Evolutionary conservation across 2,329 filamentous ascomycete species (phyloP).

Genomic region (Aphanoascus verrucosus): DNA sequence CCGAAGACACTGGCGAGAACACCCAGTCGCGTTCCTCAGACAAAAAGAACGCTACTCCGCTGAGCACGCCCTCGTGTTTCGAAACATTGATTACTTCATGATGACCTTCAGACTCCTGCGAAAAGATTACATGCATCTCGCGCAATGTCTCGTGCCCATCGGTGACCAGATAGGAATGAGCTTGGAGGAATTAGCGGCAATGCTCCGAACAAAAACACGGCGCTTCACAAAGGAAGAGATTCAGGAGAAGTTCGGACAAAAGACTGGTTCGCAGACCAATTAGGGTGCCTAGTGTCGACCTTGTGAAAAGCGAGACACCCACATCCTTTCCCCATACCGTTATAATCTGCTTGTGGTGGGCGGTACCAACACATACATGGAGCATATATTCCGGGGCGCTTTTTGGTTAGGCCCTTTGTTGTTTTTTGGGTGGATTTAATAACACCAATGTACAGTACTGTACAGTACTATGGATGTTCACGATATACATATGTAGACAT

Average conservation of each 20-base stretch:
- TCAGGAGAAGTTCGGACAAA: conserved; percentile 41
- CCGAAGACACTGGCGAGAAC: conserved; percentile 68
- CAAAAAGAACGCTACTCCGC: conserved; percentile 56
- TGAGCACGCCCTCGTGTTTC: conserved; percentile 63
- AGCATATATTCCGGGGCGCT: too few species aligned
- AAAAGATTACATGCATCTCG: conserved; percentile 62
- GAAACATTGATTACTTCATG: conserved; percentile 71
- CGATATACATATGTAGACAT: too few species aligned
- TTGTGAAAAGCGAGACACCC: too few species aligned
- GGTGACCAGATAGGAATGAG: conserved; percentile 59
- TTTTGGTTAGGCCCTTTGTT: too few species aligned
- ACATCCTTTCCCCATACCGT: too few species aligned
- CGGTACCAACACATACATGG: too few species aligned
- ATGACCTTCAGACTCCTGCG: conserved; percentile 57
- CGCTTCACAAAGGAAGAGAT: conserved; percentile 58
- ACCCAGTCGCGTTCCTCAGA: conserved; percentile 61
- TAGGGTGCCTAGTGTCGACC: too few species aligned
- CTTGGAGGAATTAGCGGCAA: conserved; percentile 50
- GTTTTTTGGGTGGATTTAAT: too few species aligned
- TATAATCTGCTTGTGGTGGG: too few species aligned
- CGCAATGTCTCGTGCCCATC: conserved; percentile 61
- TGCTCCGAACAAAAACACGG: conserved; percentile 56
- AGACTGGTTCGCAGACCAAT: neutral
- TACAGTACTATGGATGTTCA: too few species aligned
- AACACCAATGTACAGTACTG: too few species aligned